Evolutionary conservation across 2,329 filamentous ascomycete species (phyloP).

Genomic region (Microdochium paspali): DNA sequence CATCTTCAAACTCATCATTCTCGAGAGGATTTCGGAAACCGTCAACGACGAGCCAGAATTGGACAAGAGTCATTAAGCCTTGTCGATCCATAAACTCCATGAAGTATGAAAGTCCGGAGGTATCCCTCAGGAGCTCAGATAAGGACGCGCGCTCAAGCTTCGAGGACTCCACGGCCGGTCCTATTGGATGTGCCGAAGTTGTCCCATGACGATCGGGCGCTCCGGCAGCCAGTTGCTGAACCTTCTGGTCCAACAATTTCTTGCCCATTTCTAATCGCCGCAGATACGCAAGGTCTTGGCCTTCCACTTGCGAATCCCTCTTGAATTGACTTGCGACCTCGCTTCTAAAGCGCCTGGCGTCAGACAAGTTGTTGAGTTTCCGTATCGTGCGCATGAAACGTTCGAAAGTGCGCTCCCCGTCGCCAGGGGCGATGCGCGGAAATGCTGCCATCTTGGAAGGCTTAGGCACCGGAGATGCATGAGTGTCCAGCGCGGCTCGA

Average conservation of each 20-base stretch:
- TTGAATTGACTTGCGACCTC: constrained; percentile 89
- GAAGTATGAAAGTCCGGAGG: constrained; percentile 90
- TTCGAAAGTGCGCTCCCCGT: constrained; percentile 89
- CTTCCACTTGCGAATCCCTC: constrained; percentile 67
- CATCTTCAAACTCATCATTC: constrained; percentile 64
- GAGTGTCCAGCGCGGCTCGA: constrained; percentile 84
- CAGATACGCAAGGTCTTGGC: constrained; percentile 77
- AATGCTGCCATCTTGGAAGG: constrained; percentile 57
- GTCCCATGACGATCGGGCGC: constrained; percentile 39
- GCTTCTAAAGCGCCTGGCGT: constrained; percentile 84
- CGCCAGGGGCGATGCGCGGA: constrained; percentile 69
- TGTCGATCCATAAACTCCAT: constrained; percentile 99
- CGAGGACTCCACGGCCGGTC: constrained; percentile 34
- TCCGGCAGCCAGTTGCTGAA: constrained; percentile 67
- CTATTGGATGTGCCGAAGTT: constrained; percentile 16
- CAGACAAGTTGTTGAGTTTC: constrained; percentile 82
- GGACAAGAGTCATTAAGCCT: constrained; percentile 76
- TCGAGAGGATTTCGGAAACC: constrained; percentile 91
- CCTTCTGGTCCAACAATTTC: constrained; percentile 79
- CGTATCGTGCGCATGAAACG: constrained; percentile 85
- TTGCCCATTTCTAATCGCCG: constrained; percentile 88
- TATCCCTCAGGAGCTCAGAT: constrained; percentile 78
- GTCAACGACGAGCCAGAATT: constrained; percentile 98
- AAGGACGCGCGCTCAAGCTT: constrained; percentile 67
- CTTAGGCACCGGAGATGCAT: constrained; percentile 73